phyloP scores from a whole-genome alignment of 2,329 filamentous ascomycete genomes.

The Ceratocystis ficicola region DNA sequence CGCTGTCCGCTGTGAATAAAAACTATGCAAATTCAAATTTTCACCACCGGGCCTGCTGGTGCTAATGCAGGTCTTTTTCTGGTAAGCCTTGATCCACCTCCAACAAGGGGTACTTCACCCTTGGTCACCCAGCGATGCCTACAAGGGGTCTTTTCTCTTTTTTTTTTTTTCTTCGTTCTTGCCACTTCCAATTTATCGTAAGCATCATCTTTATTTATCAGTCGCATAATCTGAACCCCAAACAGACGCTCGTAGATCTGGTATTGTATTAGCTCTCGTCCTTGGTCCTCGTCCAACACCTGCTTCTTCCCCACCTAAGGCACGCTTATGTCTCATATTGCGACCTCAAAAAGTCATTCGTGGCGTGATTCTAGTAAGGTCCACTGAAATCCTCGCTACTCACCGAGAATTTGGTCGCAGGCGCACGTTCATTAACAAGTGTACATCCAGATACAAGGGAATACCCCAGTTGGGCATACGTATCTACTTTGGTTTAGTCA shows the following conservation, averaged over 20 bases:
- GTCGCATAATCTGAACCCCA: neutral
- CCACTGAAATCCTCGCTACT: slow-evolving; percentile 1
- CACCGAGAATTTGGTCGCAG: slow-evolving; percentile 8
- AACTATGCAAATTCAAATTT: neutral
- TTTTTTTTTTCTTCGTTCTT: neutral
- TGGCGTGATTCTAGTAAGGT: slow-evolving; percentile 10
- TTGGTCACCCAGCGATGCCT: neutral
- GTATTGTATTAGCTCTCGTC: neutral
- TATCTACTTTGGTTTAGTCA: neutral
- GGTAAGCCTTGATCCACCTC: neutral
- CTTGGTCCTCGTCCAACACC: neutral
- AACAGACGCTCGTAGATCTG: neutral
- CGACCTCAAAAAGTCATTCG: neutral
- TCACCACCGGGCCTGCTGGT: neutral
- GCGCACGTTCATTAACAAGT: neutral
- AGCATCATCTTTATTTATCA: neutral
- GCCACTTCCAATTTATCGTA: neutral
- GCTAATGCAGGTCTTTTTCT: neutral
- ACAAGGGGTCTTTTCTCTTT: neutral
- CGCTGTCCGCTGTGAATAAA: neutral
- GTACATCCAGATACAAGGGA: neutral
- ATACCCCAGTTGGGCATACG: neutral
- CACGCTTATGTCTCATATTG: neutral
- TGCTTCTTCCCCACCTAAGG: neutral
- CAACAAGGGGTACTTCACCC: neutral